Conservation (phyloP, 2,329 filamentous ascomycete species). For the Penicillium sp. region DNA sequence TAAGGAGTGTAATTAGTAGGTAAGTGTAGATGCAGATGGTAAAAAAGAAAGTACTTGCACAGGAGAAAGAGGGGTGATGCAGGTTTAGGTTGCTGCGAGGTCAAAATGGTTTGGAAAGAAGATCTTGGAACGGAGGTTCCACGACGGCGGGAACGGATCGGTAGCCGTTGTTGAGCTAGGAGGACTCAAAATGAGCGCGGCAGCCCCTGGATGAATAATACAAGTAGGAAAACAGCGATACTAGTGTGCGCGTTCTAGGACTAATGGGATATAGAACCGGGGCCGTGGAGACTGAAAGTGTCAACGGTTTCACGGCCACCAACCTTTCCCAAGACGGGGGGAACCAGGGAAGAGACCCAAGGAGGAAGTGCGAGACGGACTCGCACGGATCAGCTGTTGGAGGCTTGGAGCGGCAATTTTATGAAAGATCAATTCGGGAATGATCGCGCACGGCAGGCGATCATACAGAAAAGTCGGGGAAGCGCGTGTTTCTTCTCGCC, state of each 20-base stretch:
- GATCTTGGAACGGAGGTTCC: slow-evolving; percentile 15
- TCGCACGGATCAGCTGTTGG: slow-evolving; percentile 13
- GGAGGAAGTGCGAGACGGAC: background rate
- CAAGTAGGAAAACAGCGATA: slow-evolving; percentile 3
- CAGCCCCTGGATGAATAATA: slow-evolving; percentile 14
- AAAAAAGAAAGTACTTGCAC: slow-evolving; percentile 5
- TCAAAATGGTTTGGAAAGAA: slow-evolving; percentile 9
- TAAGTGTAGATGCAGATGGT: slow-evolving; percentile 1
- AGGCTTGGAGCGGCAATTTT: slow-evolving; percentile 4
- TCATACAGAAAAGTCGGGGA: slow-evolving; percentile 7
- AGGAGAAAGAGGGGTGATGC: slow-evolving; percentile 11
- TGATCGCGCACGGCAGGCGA: slow-evolving; percentile 6
- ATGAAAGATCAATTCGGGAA: slow-evolving; percentile 8
- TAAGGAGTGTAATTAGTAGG: slow-evolving; percentile 6
- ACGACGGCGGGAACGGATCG: slow-evolving; percentile 15
- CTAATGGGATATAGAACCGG: slow-evolving; percentile 14
- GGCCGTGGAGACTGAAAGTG: slow-evolving; percentile 25
- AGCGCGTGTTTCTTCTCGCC: background rate
- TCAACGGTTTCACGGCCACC: slow-evolving; percentile 23
- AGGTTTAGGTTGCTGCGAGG: background rate
- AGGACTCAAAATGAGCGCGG: slow-evolving; percentile 7
- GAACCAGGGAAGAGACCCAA: background rate
- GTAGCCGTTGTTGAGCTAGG: slow-evolving; percentile 9
- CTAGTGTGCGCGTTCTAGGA: slow-evolving; percentile 9
- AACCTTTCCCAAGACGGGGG: slow-evolving; percentile 6